Evolutionary conservation across 2,329 filamentous ascomycete species (phyloP).

Genomic region (Fusarium sp.): DNA sequence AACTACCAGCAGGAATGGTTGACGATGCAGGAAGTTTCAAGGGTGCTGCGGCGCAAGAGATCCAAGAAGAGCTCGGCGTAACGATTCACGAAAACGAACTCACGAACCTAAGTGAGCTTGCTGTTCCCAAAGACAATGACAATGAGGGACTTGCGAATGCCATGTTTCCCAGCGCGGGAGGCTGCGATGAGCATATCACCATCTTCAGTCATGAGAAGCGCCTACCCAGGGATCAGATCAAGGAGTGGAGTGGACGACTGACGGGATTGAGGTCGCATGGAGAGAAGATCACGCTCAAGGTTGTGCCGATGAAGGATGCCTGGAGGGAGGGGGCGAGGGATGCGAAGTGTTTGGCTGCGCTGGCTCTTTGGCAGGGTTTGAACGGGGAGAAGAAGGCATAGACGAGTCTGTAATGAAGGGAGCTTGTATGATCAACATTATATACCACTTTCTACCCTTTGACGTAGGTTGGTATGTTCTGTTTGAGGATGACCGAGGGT

Average conservation of each 20-base stretch:
- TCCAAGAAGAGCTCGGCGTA: conserved; percentile 72
- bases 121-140: conserved; percentile 50
- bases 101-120: conserved; percentile 67
- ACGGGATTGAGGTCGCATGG: conserved; percentile 71
- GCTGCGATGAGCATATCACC: conserved; percentile 72
- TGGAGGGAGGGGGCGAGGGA: conserved; percentile 72
- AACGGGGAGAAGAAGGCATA: conserved; percentile 61
- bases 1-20: conserved; percentile 73
- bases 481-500: no score
- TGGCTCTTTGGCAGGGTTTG: conserved; percentile 72
- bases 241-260: conserved; percentile 69
- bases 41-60: conserved; percentile 72
- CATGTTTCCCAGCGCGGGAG: conserved; percentile 72
- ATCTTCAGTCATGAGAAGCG: conserved; percentile 70
- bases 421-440: not conserved
- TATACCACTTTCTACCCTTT: not conserved
- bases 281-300: conserved; percentile 73
- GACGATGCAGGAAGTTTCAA: conserved; percentile 68
- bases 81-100: conserved; percentile 65
- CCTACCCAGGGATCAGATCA: conserved; percentile 64
- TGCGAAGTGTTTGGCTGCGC: conserved; percentile 71
- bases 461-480: not conserved
- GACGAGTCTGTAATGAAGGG: not conserved
- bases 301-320: conserved; percentile 69
- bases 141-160: conserved; percentile 60